Percentiles rank a stretch among this genome's conserved stretches.
These are phyloP conservation scores for Exophiala viscosa DNA, from an alignment of 2,329 filamentous ascomycete genomes.

Conservation along the genomic window DNA sequence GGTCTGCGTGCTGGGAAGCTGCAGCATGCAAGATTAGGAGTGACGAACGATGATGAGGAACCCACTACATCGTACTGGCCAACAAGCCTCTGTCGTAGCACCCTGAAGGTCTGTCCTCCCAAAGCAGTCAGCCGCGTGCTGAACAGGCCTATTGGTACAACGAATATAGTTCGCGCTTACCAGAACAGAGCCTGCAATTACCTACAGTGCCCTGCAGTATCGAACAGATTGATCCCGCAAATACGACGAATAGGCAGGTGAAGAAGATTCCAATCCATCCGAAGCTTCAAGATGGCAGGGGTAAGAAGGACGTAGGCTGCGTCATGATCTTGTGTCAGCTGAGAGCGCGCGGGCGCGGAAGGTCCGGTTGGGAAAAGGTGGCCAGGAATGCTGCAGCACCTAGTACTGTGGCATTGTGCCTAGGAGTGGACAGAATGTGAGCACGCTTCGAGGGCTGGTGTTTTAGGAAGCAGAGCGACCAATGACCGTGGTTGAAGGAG, in stretches of 20 bases:
- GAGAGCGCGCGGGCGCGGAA: constrained; percentile 16
- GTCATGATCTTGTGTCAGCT: constrained; percentile 22
- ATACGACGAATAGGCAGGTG: constrained; percentile 3
- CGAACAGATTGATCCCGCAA: background rate
- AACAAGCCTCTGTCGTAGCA: constrained; percentile 18
- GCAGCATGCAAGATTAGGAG: constrained; percentile 21
- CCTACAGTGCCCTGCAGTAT: no score
- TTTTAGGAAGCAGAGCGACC: constrained; percentile 5
- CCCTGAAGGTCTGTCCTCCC: constrained; percentile 17
- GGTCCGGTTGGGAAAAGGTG: constrained; percentile 13
- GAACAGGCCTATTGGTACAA: constrained; percentile 5
- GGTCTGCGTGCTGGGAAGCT: constrained; percentile 1
- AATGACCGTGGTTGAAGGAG: constrained; percentile 5
- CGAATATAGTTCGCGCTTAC: no score
- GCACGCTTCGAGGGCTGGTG: background rate
- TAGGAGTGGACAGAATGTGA: constrained; percentile 7
- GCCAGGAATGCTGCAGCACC: constrained; percentile 16
- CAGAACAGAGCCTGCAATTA: no score
- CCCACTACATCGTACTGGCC: background rate
- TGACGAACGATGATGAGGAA: constrained; percentile 5
- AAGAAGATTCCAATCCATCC: constrained; percentile 2
- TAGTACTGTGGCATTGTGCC: background rate
- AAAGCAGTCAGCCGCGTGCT: constrained; percentile 22
- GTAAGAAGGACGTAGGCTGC: constrained; percentile 1
- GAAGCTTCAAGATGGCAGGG: constrained; percentile 7